Evolutionary conservation across 106 monocot species (phyloP).

Genomic region (Dendrobium officinale): DNA sequence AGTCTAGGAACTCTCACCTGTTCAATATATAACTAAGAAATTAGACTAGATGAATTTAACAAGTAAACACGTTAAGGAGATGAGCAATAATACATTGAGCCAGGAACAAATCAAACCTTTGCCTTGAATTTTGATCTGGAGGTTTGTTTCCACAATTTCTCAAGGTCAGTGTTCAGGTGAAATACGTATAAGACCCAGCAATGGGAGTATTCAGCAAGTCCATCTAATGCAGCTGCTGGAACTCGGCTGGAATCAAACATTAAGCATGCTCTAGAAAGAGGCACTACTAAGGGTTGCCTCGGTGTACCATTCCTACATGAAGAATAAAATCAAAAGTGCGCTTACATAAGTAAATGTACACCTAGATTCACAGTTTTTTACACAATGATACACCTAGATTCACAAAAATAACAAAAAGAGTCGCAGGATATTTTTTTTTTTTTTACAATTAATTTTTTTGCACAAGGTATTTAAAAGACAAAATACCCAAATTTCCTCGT

Average conservation of each 20-base stretch:
- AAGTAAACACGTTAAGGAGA: not conserved
- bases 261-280: conserved; percentile 82
- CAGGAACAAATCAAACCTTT: conserved; percentile 42
- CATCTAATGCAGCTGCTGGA: conserved; percentile 65
- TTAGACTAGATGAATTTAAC: not conserved
- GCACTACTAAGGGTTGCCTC: conserved; percentile 84
- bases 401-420: not conserved
- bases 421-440: not conserved
- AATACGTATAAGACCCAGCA: conserved; percentile 95
- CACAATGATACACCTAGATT: not conserved
- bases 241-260: conserved; percentile 52
- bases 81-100: not conserved
- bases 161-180: conserved; percentile 92
- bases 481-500: not conserved
- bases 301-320: conserved; percentile 91
- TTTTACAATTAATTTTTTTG: not conserved
- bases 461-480: not conserved
- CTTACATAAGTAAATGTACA: not conserved
- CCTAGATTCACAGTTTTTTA: not conserved
- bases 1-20: conserved; percentile 97
- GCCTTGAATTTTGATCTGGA: conserved; percentile 85
- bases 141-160: conserved; percentile 84
- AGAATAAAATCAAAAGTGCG: not conserved
- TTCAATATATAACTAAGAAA: not conserved
- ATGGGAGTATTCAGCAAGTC: conserved; percentile 76